Evolutionary conservation across 495 filamentous ascomycete genomes (phyloP).

Genomic region (Hypoxylon trugodes): DNA sequence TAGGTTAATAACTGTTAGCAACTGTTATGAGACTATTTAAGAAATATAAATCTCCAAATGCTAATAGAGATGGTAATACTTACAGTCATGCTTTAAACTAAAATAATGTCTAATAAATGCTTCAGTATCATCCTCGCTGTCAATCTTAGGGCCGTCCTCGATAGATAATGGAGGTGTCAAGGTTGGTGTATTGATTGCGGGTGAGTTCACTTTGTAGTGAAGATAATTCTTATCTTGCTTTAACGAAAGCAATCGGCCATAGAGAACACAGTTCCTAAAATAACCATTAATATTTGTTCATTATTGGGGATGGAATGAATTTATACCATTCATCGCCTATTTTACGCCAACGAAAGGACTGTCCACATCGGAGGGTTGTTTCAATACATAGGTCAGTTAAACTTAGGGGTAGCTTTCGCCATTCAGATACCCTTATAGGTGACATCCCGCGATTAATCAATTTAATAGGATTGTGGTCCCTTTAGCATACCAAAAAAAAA

Average conservation of each 20-base stretch:
- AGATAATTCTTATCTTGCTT: slow-evolving; percentile 81
- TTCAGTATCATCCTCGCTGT: slow-evolving; percentile 68
- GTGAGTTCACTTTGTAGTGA: slow-evolving; percentile 79
- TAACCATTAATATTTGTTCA: slow-evolving; percentile 22
- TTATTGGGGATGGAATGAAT: not conserved
- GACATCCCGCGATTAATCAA: slow-evolving; percentile 40
- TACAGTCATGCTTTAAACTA: slow-evolving; percentile 73
- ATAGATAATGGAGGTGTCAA: slow-evolving; percentile 31
- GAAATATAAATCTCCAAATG: too few relatives aligned
- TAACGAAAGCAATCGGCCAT: slow-evolving; percentile 83
- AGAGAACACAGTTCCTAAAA: slow-evolving; percentile 78
- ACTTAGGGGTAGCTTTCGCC: slow-evolving; percentile 82
- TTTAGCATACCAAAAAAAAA: too few relatives aligned
- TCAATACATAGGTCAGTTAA: slow-evolving; percentile 87
- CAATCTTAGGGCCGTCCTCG: slow-evolving; percentile 34
- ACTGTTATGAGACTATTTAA: not conserved
- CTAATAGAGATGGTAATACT: not conserved
- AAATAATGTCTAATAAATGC: slow-evolving; percentile 80
- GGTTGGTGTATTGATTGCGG: slow-evolving; percentile 41
- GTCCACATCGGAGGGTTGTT: slow-evolving; percentile 89
- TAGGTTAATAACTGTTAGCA: not conserved
- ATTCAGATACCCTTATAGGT: slow-evolving; percentile 62
- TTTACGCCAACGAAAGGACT: slow-evolving; percentile 93
- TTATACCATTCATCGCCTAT: slow-evolving; percentile 80
- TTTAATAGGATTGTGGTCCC: too few relatives aligned